These are phyloP conservation scores for Pythium sukuiense DNA, from an alignment of 352 stramenopile genomes.

Conservation along the genomic window DNA sequence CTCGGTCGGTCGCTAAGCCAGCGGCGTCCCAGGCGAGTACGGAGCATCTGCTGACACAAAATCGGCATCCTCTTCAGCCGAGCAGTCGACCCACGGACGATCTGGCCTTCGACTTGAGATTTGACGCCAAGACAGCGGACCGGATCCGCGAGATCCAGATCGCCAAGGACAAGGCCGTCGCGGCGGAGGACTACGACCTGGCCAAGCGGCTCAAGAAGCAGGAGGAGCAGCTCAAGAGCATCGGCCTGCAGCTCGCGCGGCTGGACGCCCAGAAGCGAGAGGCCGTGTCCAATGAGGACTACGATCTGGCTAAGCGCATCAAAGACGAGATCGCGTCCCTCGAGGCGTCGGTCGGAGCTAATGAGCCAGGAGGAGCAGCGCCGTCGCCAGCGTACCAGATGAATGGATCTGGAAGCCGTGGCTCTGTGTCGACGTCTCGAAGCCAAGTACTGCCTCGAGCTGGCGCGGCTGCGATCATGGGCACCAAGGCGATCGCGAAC, in stretches of 20 bases:
- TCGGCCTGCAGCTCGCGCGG: constrained; percentile 84
- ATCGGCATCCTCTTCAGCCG: too few relatives aligned
- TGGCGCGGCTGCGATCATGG: constrained; percentile 34
- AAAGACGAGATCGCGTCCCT: constrained; percentile 86
- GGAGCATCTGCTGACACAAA: too few relatives aligned
- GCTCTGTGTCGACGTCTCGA: constrained; percentile 13
- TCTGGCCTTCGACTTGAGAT: constrained; percentile 83
- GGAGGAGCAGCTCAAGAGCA: constrained; percentile 89
- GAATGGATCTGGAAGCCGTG: constrained; percentile 10
- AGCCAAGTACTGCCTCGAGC: constrained; percentile 53
- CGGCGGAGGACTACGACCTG: constrained; percentile 91
- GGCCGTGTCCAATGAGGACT: constrained; percentile 91
- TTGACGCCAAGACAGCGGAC: constrained; percentile 87
- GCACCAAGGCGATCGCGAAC: constrained; percentile 27
- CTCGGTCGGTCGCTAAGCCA: constrained; percentile 34
- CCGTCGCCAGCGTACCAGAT: constrained; percentile 23
- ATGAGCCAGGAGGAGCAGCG: constrained; percentile 32
- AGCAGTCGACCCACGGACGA: constrained; percentile 38
- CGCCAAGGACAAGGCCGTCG: constrained; percentile 82
- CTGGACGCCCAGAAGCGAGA: constrained; percentile 88
- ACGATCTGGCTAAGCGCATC: constrained; percentile 89
- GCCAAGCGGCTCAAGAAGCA: constrained; percentile 80
- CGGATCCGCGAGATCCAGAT: constrained; percentile 88
- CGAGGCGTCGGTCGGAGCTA: constrained; percentile 58
- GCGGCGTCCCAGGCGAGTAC: too few relatives aligned